These are phyloP conservation scores for Malassezia pachydermatis DNA, from an alignment of 1,284 basidiomycete species.

Conservation along the genomic window DNA sequence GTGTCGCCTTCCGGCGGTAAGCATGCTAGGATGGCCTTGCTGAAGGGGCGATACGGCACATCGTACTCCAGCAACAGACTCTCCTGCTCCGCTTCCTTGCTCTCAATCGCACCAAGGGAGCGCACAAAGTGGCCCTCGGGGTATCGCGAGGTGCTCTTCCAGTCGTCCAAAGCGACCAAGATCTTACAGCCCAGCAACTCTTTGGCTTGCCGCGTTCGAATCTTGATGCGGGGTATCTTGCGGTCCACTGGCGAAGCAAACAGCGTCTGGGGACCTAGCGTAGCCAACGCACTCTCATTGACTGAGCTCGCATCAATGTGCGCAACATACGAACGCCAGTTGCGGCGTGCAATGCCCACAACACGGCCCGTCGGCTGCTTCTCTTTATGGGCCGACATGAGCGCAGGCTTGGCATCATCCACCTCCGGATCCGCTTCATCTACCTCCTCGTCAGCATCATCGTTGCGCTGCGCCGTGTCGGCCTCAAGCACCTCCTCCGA, in stretches of 20 bases:
- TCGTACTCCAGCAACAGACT: constrained; percentile 88
- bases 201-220: constrained; percentile 87
- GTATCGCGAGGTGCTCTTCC: constrained; percentile 76
- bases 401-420: constrained; percentile 49
- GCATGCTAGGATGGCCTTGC: constrained; percentile 83
- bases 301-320: constrained; percentile 85
- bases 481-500: constrained; percentile 79
- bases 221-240: constrained; percentile 79
- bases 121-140: constrained; percentile 97
- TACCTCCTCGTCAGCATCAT: constrained; percentile 60
- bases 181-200: constrained; percentile 84
- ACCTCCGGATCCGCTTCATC: constrained; percentile 47
- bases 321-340: constrained; percentile 86
- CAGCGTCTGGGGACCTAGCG: constrained; percentile 77
- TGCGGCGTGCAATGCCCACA: constrained; percentile 84
- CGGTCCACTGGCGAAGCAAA: constrained; percentile 90
- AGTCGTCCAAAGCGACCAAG: constrained; percentile 83
- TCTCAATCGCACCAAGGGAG: constrained; percentile 78
- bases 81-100: constrained; percentile 93
- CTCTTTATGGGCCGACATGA: constrained; percentile 51
- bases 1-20: constrained; percentile 77
- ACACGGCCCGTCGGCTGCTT: constrained; percentile 82
- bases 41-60: constrained; percentile 91
- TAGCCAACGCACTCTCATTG: constrained; percentile 60
- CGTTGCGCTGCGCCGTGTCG: constrained; percentile 70